Conservation (phyloP, 805 yeast species). For the Candida verbasci region DNA sequence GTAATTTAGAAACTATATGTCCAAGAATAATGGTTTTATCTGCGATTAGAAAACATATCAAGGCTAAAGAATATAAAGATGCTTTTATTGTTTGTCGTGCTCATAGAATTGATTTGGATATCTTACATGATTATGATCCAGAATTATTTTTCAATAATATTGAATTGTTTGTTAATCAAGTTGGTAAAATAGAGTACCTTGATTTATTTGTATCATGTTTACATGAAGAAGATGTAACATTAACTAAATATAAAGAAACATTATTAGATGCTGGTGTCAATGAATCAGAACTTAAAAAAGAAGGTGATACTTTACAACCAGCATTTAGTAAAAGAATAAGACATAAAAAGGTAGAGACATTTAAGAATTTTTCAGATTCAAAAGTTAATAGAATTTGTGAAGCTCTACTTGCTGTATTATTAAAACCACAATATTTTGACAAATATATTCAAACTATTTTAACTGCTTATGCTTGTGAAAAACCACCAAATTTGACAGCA, state of each 20-base stretch:
- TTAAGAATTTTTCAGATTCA: conserved; percentile 30
- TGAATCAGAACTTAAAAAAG: conserved; percentile 13
- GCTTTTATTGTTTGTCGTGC: conserved; percentile 85
- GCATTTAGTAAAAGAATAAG: conserved; percentile 14
- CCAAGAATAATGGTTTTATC: conserved; percentile 90
- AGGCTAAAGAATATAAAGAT: conserved; percentile 49
- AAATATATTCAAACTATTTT: conserved; percentile 72
- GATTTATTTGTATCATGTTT: conserved; percentile 86
- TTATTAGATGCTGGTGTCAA: conserved; percentile 13
- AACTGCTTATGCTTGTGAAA: conserved; percentile 89
- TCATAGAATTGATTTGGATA: conserved; percentile 87
- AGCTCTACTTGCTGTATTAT: conserved; percentile 55
- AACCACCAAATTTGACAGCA: conserved; percentile 76
- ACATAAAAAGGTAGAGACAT: conserved; percentile 33
- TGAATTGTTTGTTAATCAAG: conserved; percentile 63
- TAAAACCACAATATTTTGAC: conserved; percentile 45
- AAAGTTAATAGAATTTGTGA: conserved; percentile 79
- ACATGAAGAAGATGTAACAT: conserved; percentile 78
- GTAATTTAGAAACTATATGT: conserved; percentile 88
- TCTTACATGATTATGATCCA: conserved; percentile 84
- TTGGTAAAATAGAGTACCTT: conserved; percentile 68
- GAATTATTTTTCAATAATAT: conserved; percentile 59
- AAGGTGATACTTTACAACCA: conserved; percentile 14
- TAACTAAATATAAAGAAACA: conserved; percentile 81
- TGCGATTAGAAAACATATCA: conserved; percentile 71